Percentiles rank a stretch among this genome's conserved stretches.
Evolutionary conservation across 192 early-diverging fungal genomes (phyloP).

Genomic region (Coemansia sp.): DNA sequence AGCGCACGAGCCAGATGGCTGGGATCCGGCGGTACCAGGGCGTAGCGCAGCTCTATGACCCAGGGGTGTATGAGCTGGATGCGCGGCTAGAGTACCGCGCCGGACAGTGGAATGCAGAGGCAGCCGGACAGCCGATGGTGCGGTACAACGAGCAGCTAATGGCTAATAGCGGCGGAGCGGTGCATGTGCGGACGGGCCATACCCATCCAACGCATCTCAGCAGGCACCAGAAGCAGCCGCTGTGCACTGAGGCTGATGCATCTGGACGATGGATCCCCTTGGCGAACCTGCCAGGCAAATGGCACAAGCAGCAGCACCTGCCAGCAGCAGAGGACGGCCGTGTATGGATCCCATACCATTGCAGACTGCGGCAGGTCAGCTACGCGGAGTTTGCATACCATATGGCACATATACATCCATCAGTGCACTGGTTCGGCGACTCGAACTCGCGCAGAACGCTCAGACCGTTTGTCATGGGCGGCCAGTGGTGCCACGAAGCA

Average conservation of each 20-base stretch:
- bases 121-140: conserved; percentile 6
- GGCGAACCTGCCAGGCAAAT: conserved; percentile 11
- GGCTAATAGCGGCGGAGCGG: background rate
- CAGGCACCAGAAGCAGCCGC: conserved; percentile 27
- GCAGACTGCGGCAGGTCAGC: conserved; percentile 32
- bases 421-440: conserved; percentile 48
- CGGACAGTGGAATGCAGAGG: conserved; percentile 37
- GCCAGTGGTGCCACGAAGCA: conserved; percentile 34
- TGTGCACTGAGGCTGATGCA: conserved; percentile 17
- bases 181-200: conserved; percentile 8
- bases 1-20: background rate
- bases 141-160: conserved; percentile 15
- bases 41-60: conserved; percentile 31
- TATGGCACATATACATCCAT: conserved; percentile 18
- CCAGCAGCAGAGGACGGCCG: conserved; percentile 27
- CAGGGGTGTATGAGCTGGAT: conserved; percentile 28
- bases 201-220: conserved; percentile 25
- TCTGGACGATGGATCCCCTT: conserved; percentile 35
- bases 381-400: conserved; percentile 34
- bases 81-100: conserved; percentile 30
- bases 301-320: conserved; percentile 25
- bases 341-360: conserved; percentile 39
- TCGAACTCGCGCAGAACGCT: conserved; percentile 44
- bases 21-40: conserved; percentile 19
- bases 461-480: conserved; percentile 26